Base-by-base conservation (phyloP, 2,329 filamentous ascomycete species). In the Cercospora canescens region DNA sequence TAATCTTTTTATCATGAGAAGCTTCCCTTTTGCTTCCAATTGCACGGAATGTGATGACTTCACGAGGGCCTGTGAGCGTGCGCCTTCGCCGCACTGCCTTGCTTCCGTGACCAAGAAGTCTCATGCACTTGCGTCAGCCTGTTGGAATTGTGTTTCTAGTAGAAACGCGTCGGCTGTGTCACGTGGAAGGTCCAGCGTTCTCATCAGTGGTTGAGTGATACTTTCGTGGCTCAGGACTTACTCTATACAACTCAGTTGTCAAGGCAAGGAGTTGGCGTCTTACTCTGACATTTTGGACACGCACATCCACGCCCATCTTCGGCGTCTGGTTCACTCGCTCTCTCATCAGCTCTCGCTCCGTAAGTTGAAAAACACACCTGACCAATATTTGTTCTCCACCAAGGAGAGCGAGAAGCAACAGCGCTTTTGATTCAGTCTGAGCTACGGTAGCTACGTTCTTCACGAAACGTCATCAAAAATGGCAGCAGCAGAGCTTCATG, bases 381-480 rank as follows among this genome's bases (percentile, higher is more conserved):
- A 52, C 5, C 5, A n/a, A 4, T 14, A 14, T 14, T 16, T 26
- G n/a, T 30, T 18, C 6, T 45, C 54, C 6, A 1, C 4, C 8
- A 55, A 41, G 8, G n/a, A 39, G 60, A 26, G 18, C 9, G 14
- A 54, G 48, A 39, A 54, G 60, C 48, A 55, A 55, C 12, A 55
- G 60, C 45, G 16, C 26, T 62, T 62, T 62, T 62, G 45, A 54
- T 62, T 62, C 60, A 62, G 26, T 62, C 60, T 55, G 60, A 41
- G 30, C 60, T 62, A 62, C 11, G 21, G 26, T 21, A 28, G 28
- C 24, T 62, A 28, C 34, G 28, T 56, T 24, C 24, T 30, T 14
- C 45, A 28, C 6, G 16, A 28, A 58, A 39, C 2, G 30, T 52
- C 9, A 30, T 34, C 16, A 16, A 52, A 48, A n/a, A 9, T 34